Evolutionary conservation across 169 alveolate species (phyloP).

Genomic region (Plasmodium vivax): DNA sequence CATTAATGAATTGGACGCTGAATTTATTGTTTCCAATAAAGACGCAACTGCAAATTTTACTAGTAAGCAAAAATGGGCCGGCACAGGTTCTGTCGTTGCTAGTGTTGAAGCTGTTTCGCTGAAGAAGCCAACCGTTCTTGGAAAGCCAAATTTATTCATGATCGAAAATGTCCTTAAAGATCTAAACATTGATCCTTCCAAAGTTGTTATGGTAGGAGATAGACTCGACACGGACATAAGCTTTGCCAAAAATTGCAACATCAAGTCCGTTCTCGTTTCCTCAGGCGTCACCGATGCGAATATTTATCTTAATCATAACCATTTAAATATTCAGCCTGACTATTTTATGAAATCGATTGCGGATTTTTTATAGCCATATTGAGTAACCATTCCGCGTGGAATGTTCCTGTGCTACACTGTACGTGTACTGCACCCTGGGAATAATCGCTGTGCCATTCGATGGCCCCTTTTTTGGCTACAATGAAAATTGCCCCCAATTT

Average conservation of each 20-base stretch:
- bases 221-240: constrained; percentile 75
- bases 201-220: constrained; percentile 77
- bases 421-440: neutral
- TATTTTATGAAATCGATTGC: constrained; percentile 56
- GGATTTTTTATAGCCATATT: constrained; percentile 31
- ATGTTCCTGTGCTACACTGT: neutral
- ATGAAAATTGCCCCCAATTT: neutral
- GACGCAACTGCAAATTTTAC: constrained; percentile 79
- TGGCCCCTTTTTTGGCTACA: neutral
- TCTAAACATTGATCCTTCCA: constrained; percentile 19
- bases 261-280: constrained; percentile 42
- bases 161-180: constrained; percentile 62
- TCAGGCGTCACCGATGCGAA: constrained; percentile 57
- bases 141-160: constrained; percentile 78
- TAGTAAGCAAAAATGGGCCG: constrained; percentile 81
- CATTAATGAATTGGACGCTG: constrained; percentile 73
- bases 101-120: constrained; percentile 74
- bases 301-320: constrained; percentile 55
- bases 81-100: constrained; percentile 82
- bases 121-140: constrained; percentile 75
- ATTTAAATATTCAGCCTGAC: constrained; percentile 42
- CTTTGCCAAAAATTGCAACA: constrained; percentile 69
- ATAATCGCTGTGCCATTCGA: neutral
- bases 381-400: neutral
- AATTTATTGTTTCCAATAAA: constrained; percentile 77